Percentiles rank a stretch among this genome's conserved stretches.
Evolutionary conservation across 1,284 basidiomycete genomes (phyloP).

Genomic region (Puccinia triticina): DNA sequence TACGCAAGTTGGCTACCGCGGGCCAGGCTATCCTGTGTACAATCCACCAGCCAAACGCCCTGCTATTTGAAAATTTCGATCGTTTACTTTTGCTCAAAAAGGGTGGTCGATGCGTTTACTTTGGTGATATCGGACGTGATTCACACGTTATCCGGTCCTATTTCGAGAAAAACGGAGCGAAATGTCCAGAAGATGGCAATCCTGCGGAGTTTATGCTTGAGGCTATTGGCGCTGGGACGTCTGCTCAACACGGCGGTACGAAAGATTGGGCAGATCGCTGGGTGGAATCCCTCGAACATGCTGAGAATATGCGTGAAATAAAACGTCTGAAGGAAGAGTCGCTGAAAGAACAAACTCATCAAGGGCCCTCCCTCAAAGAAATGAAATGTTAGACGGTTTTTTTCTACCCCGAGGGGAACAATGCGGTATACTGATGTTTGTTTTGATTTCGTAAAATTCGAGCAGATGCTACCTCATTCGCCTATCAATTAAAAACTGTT

Average conservation of each 20-base stretch:
- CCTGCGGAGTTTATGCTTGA: conserved; percentile 62
- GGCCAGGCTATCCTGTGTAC: conserved; percentile 72
- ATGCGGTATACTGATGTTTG: conserved; percentile 60
- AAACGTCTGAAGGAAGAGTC: conserved; percentile 62
- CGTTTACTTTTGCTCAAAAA: conserved; percentile 64
- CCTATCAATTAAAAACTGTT: conserved; percentile 76
- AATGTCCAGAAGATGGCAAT: conserved; percentile 65
- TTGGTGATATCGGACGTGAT: conserved; percentile 66
- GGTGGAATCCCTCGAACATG: conserved; percentile 60
- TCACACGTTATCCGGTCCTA: conserved; percentile 65
- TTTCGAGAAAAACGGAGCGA: conserved; percentile 65
- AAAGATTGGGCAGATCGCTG: conserved; percentile 63
- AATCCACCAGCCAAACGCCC: conserved; percentile 67
- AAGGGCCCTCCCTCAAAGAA: conserved; percentile 52
- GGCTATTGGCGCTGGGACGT: conserved; percentile 60
- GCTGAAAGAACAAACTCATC: conserved; percentile 60
- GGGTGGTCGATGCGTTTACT: conserved; percentile 65
- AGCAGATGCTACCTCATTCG: conserved; percentile 70
- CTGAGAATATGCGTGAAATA: conserved; percentile 61
- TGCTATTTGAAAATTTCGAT: conserved; percentile 68
- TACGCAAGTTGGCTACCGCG: conserved; percentile 77
- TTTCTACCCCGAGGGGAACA: conserved; percentile 56
- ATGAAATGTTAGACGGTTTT: conserved; percentile 10
- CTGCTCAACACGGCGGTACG: conserved; percentile 58
- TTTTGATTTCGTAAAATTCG: neutral